phyloP scores from a whole-genome alignment of 2,329 filamentous ascomycete species.

The Alternaria metachromatica region DNA sequence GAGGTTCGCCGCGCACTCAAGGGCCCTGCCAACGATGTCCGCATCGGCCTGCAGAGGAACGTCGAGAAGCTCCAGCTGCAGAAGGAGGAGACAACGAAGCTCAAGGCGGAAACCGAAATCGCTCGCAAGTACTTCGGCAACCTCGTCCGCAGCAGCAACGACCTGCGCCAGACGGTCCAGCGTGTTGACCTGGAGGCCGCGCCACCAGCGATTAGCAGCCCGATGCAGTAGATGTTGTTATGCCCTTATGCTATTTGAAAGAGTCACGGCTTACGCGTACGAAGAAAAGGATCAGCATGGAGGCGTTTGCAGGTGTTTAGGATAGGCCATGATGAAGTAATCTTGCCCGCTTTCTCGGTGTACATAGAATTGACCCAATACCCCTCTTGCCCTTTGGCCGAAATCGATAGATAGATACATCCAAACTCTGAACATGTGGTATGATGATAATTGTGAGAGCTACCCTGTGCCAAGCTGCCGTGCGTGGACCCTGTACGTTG shows the following conservation, averaged over 20 bases:
- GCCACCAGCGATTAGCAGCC: conserved; percentile 51
- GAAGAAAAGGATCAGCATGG: conserved; percentile 12
- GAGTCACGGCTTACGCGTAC: conserved; percentile 14
- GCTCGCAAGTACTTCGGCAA: conserved; percentile 91
- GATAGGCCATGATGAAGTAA: conserved; percentile 20
- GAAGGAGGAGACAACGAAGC: conserved; percentile 82
- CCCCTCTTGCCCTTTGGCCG: conserved; percentile 35
- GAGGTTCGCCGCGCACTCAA: conserved; percentile 90
- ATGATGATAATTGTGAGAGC: neutral
- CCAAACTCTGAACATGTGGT: neutral
- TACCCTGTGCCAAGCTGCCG: conserved; percentile 15
- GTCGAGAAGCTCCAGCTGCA: conserved; percentile 82
- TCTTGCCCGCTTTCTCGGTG: conserved; percentile 25
- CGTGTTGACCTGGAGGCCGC: conserved; percentile 61
- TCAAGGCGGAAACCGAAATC: conserved; percentile 81
- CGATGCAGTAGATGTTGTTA: conserved; percentile 24
- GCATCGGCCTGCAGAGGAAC: conserved; percentile 80
- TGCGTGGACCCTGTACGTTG: neutral
- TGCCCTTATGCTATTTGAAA: conserved; percentile 4
- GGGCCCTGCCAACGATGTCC: conserved; percentile 84
- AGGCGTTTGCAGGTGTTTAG: conserved; percentile 28
- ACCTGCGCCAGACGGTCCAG: conserved; percentile 58
- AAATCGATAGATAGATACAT: neutral
- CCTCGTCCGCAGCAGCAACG: conserved; percentile 69
- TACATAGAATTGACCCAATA: conserved; percentile 43